Percentiles rank a stretch among this genome's conserved stretches.
Evolutionary conservation across 2,329 filamentous ascomycete species (phyloP).

Genomic region (Fusarium sp.): DNA sequence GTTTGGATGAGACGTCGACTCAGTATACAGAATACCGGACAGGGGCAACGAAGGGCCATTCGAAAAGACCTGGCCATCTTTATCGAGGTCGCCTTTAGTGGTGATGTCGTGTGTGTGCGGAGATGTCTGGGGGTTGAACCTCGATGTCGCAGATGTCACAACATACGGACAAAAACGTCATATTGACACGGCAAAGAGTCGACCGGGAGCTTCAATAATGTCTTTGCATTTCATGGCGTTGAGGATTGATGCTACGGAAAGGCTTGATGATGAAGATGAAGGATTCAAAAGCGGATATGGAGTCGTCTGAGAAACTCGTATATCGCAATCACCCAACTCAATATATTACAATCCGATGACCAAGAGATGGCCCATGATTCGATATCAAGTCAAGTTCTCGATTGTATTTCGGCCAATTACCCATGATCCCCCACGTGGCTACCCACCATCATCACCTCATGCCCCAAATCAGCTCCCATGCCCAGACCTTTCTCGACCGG

Average conservation of each 20-base stretch:
- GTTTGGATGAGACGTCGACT: not conserved
- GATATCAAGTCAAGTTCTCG: not conserved
- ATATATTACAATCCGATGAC: conserved; percentile 22
- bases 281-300: not conserved
- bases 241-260: not conserved
- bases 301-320: not conserved
- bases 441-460: conserved; percentile 30
- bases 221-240: not conserved
- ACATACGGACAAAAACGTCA: not conserved
- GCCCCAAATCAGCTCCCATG: conserved; percentile 3
- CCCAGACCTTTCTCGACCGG: conserved; percentile 13
- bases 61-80: not conserved
- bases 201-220: not conserved
- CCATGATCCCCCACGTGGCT: conserved; percentile 32
- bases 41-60: not conserved
- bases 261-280: not conserved
- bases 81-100: not conserved
- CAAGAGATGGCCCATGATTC: conserved; percentile 44
- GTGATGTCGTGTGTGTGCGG: not conserved
- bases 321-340: not conserved
- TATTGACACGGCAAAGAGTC: not conserved
- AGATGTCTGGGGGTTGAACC: no score
- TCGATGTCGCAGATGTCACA: not conserved
- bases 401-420: conserved; percentile 19
- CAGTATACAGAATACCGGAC: not conserved